Conservation (phyloP, 495 filamentous ascomycete genomes). For the Filosporella fistucella region DNA sequence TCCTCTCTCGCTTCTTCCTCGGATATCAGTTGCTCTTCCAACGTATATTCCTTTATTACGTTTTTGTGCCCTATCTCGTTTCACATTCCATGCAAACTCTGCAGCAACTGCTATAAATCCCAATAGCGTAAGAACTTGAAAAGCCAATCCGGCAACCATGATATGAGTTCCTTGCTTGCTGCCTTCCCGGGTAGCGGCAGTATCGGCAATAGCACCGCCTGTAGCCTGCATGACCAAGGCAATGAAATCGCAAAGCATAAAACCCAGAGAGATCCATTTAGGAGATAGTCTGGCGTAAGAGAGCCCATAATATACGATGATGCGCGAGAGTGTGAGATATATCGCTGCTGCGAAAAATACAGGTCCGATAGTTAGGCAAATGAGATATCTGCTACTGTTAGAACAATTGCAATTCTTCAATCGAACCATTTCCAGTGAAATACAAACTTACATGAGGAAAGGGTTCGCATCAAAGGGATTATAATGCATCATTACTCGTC, state of each 20-base stretch:
- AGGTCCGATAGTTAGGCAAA: slow-evolving; percentile 55
- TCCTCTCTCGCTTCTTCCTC: neutral
- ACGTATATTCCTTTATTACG: neutral
- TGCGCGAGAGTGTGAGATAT: slow-evolving; percentile 58
- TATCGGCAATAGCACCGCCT: slow-evolving; percentile 53
- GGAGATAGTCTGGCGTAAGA: slow-evolving; percentile 52
- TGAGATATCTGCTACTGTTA: slow-evolving; percentile 16
- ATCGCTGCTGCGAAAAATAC: slow-evolving; percentile 59
- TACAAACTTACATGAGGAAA: slow-evolving; percentile 27
- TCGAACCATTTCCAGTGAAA: neutral
- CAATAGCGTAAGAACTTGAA: slow-evolving; percentile 49
- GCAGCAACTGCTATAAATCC: slow-evolving; percentile 38
- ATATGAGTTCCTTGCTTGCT: slow-evolving; percentile 46
- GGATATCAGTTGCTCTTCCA: too few relatives aligned
- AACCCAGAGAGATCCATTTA: slow-evolving; percentile 35
- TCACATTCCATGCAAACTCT: slow-evolving; percentile 32
- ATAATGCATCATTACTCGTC: slow-evolving; percentile 31
- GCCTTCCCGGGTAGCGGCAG: slow-evolving; percentile 35
- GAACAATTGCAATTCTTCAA: neutral
- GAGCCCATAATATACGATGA: slow-evolving; percentile 50
- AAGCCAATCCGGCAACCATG: slow-evolving; percentile 61
- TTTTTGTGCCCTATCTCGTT: neutral
- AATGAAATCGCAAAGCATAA: slow-evolving; percentile 58
- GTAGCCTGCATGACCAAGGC: slow-evolving; percentile 57
- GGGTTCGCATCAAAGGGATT: slow-evolving; percentile 31